Conservation (phyloP, 2,329 filamentous ascomycete genomes). For the Delphinella strobiligena region DNA sequence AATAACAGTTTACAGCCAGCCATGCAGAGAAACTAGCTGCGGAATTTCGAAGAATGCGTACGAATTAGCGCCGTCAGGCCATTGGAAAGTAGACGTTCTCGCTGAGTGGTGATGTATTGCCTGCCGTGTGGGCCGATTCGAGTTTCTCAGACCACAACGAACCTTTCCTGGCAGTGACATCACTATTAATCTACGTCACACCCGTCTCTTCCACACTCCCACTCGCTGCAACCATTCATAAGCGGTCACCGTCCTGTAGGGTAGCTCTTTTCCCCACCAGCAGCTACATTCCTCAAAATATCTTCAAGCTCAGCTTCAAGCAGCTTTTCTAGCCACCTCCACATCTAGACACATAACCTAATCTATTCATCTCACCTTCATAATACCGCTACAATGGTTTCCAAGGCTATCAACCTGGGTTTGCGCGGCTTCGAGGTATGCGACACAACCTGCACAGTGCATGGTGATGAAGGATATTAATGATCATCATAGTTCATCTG, state of each 20-base stretch:
- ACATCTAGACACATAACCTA: not conserved
- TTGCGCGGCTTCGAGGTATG: conserved; percentile 18
- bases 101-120: not conserved
- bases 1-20: no score
- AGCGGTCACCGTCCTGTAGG: no score
- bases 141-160: no score
- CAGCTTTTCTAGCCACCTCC: not conserved
- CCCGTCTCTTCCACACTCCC: no score
- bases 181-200: no score
- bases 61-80: not conserved
- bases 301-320: no score
- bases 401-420: conserved; percentile 15
- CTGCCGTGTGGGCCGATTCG: not conserved
- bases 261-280: no score
- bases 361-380: not conserved
- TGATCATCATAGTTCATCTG: conserved; percentile 40
- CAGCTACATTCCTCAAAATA: no score
- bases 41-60: no score
- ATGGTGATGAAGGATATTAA: conserved; percentile 1
- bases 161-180: no score
- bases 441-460: not conserved
- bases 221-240: no score
- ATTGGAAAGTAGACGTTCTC: not conserved
- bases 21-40: no score
- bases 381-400: conserved; percentile 7